Percentiles rank a stretch among this genome's conserved stretches.
Conservation (phyloP, 768 basidiomycete species). For the Panellus pusillus region DNA sequence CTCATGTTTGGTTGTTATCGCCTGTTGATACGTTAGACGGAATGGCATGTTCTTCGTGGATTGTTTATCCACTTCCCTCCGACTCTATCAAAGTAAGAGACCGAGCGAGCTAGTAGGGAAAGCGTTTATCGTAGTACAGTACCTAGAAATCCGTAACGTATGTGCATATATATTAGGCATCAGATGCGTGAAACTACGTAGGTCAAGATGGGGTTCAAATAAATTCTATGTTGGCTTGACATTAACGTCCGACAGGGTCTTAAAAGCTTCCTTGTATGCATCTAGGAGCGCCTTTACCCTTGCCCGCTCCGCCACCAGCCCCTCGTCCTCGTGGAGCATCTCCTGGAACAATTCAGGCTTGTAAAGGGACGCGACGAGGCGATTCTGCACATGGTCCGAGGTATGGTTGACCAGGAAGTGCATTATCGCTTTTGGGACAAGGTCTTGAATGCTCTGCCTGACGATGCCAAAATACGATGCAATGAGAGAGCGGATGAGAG, state of each 20-base stretch:
- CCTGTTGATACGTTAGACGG: conserved; percentile 24
- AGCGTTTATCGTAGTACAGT: too few relatives aligned
- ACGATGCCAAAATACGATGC: conserved; percentile 95
- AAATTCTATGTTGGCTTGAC: conserved; percentile 57
- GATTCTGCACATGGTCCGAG: conserved; percentile 95
- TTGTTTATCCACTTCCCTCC: background rate
- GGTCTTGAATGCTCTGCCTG: conserved; percentile 94
- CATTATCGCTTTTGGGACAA: conserved; percentile 98
- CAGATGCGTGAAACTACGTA: background rate
- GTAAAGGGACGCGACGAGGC: conserved; percentile 91
- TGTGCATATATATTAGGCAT: conserved; percentile 10
- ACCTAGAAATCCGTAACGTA: conserved; percentile 1
- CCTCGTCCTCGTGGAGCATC: conserved; percentile 93
- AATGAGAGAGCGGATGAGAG: conserved; percentile 91
- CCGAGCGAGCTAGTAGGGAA: too few relatives aligned
- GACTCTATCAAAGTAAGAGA: too few relatives aligned
- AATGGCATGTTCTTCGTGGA: conserved; percentile 21
- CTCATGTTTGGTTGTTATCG: conserved; percentile 21
- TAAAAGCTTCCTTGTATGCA: conserved; percentile 94
- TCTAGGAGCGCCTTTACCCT: conserved; percentile 93
- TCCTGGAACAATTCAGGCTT: conserved; percentile 92
- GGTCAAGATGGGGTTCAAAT: background rate
- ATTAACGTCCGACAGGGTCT: conserved; percentile 79
- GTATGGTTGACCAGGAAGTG: conserved; percentile 96
- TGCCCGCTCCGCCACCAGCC: conserved; percentile 88